Evolutionary conservation across 371 early-diverging fungal species (phyloP).

Genomic region (Mortierella polycephala): DNA sequence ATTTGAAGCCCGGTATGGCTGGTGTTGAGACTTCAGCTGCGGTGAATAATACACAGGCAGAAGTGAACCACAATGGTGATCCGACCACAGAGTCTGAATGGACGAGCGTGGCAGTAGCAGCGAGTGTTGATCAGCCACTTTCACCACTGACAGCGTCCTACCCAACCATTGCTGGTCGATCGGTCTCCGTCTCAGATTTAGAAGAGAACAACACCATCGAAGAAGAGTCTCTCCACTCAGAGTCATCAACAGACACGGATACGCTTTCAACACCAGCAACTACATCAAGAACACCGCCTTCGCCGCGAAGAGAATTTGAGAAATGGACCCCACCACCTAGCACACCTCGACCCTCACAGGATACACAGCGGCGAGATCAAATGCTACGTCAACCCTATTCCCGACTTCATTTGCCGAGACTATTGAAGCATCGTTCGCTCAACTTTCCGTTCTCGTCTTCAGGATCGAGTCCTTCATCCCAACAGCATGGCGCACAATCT

Average conservation of each 20-base stretch:
- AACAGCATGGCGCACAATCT: neutral
- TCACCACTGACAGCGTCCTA: slow-evolving; percentile 35
- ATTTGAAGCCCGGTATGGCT: slow-evolving; percentile 18
- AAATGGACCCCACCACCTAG: slow-evolving; percentile 43
- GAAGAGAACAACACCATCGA: neutral
- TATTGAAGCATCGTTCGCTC: slow-evolving; percentile 46
- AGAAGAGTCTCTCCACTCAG: neutral
- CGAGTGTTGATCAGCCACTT: slow-evolving; percentile 31
- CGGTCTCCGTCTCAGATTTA: neutral
- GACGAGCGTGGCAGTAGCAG: slow-evolving; percentile 19
- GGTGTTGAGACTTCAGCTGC: neutral
- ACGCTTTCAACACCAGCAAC: neutral
- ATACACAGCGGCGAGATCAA: slow-evolving; percentile 3
- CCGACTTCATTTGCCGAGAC: slow-evolving; percentile 27
- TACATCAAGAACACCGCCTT: neutral
- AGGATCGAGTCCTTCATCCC: slow-evolving; percentile 1
- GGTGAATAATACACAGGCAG: neutral
- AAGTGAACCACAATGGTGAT: neutral
- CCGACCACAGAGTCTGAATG: slow-evolving; percentile 22
- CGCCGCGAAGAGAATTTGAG: slow-evolving; percentile 19
- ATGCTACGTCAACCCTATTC: slow-evolving; percentile 19
- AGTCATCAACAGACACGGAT: neutral
- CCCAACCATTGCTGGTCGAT: slow-evolving; percentile 1
- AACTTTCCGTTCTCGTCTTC: slow-evolving; percentile 31
- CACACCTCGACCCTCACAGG: slow-evolving; percentile 6